Base-by-base conservation (phyloP, 805 yeast species). In the Metschnikowia colocasiae region DNA sequence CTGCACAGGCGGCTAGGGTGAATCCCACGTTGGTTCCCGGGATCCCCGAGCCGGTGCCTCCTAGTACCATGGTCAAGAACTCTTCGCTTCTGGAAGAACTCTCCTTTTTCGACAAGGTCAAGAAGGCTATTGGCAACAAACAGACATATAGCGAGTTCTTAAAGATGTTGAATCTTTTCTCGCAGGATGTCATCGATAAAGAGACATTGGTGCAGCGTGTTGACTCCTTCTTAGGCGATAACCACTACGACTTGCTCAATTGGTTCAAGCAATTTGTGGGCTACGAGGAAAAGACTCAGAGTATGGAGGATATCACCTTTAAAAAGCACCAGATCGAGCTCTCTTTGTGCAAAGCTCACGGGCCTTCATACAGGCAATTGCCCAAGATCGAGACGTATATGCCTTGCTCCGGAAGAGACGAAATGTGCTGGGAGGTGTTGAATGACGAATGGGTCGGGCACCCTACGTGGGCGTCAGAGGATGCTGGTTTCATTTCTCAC, bases 391-490 rank as follows among this genome's bases (percentile, higher is more conserved):
- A 92, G 64, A 88, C 96, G 0, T 87, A 81, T 60, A 90, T 90
- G 96, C 97, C 98, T 19, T 92, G 98, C 59, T 87, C 96, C 8
- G 99, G 99, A 15, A 82, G 99, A 59, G 99, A 94, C 67, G 98
- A 92, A 59, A 87, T 94, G 91, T 94, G 99, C 64, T 92, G 97
- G 97, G 97, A 92, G 61, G 97, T 94, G 13, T 76, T 94, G 58
- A 94, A 94, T 66, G 99, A 94, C 65, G 98, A 92, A 67, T 94
- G 98, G 97, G 98, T 94, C 30, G 97, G 97, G 6, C 98, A 94
- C 67, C 99, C 99, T 19, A 95, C 96, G n/a, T 94, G 99, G 99
- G 99, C 98, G 3, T 92, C 98, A 0, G 99, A 94, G 65, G 99
- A 94, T 65, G 87, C 97, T 10, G 99, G 99, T 0, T 94, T 92